phyloP scores from a whole-genome alignment of 1,284 basidiomycete species.

The Marasmius tenuissimus region DNA sequence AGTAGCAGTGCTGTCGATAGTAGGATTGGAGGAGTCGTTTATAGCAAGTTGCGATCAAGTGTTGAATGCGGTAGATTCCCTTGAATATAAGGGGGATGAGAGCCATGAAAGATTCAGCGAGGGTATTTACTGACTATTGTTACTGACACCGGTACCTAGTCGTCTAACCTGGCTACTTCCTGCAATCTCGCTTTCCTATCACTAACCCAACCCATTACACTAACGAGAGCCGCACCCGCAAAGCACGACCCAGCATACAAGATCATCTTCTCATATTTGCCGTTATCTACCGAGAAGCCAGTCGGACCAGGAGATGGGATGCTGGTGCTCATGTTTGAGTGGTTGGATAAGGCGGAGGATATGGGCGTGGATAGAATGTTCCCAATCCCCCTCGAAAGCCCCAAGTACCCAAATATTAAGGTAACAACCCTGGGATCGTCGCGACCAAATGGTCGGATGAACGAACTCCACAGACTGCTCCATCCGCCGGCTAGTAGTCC shows the following conservation, averaged over 20 bases:
- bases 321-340: background rate
- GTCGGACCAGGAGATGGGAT: too few relatives aligned
- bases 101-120: too few relatives aligned
- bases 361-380: constrained; percentile 44
- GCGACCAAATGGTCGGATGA: background rate
- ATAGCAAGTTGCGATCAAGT: too few relatives aligned
- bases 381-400: constrained; percentile 38
- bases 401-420: constrained; percentile 35
- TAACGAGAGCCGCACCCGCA: constrained; percentile 26
- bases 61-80: too few relatives aligned
- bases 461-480: constrained; percentile 30
- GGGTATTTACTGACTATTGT: background rate
- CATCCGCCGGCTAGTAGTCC: constrained; percentile 37
- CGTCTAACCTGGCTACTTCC: background rate
- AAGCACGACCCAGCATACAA: constrained; percentile 30
- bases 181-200: background rate
- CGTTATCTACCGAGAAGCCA: constrained; percentile 28
- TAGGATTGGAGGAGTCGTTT: too few relatives aligned
- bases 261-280: constrained; percentile 28
- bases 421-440: constrained; percentile 35
- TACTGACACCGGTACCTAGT: background rate
- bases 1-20: too few relatives aligned
- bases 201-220: constrained; percentile 18
- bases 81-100: too few relatives aligned
- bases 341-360: constrained; percentile 26